Conservation (phyloP, 495 filamentous ascomycete species). For the Lasiosphaeria miniovina region DNA sequence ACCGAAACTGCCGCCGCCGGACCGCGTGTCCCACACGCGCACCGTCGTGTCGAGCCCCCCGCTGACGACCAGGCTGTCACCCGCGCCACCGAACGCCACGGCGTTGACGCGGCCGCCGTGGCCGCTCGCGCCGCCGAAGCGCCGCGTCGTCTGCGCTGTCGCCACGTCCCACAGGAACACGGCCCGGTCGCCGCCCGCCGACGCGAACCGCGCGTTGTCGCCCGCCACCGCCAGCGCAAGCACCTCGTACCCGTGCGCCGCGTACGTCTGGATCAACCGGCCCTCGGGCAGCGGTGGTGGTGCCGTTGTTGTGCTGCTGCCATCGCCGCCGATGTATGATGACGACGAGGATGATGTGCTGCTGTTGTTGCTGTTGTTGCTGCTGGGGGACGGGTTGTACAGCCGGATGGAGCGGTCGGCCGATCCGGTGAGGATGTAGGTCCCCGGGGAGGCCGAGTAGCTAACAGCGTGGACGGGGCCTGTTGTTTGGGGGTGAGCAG, state of each 20-base stretch:
- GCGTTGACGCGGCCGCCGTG: constrained; percentile 72
- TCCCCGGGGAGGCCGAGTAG: constrained; percentile 64
- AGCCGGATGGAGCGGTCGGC: constrained; percentile 82
- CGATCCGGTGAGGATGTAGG: constrained; percentile 82
- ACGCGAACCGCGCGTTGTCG: constrained; percentile 79
- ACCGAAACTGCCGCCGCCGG: constrained; percentile 46
- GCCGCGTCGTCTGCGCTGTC: constrained; percentile 65
- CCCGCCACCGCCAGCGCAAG: constrained; percentile 71
- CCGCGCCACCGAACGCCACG: constrained; percentile 71
- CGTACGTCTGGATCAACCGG: constrained; percentile 76
- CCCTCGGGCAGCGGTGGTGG: constrained; percentile 37
- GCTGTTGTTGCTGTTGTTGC: constrained; percentile 31
- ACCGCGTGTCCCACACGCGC: constrained; percentile 77
- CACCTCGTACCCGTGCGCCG: constrained; percentile 86
- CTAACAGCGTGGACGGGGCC: constrained; percentile 70
- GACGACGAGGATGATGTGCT: constrained; percentile 2
- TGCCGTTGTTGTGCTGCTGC: background rate
- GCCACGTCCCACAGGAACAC: constrained; percentile 94
- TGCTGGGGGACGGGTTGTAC: constrained; percentile 60
- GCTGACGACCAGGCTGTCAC: constrained; percentile 65
- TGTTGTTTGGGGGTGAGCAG: constrained; percentile 29
- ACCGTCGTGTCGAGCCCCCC: constrained; percentile 82
- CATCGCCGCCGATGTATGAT: background rate
- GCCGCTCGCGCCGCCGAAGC: constrained; percentile 60
- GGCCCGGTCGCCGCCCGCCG: constrained; percentile 79